phyloP scores from a whole-genome alignment of 2,329 filamentous ascomycete species.

The Ophiocordyceps camponoti-floridani region DNA sequence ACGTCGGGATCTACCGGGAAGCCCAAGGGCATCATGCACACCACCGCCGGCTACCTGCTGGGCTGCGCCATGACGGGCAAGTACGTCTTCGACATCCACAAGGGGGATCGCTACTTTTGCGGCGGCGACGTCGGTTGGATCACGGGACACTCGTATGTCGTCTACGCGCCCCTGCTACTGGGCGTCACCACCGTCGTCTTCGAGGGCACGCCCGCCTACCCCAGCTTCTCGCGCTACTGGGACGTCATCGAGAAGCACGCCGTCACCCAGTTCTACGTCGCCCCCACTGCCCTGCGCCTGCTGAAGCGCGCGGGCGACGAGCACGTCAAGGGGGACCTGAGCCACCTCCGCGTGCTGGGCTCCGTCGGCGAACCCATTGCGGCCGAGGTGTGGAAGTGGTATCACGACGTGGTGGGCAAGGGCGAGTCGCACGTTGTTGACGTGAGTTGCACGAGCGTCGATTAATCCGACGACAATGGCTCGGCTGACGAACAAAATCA shows the following conservation, averaged over 20 bases:
- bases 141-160: conserved; percentile 94
- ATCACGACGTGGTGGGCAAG: conserved; percentile 87
- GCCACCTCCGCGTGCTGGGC: conserved; percentile 72
- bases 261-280: conserved; percentile 96
- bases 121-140: conserved; percentile 99
- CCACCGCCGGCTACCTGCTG: conserved; percentile 84
- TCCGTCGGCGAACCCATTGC: conserved; percentile 97
- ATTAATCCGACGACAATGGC: background rate
- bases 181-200: conserved; percentile 93
- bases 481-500: conserved; percentile 5
- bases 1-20: conserved; percentile 96
- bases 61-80: conserved; percentile 89
- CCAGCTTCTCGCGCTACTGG: conserved; percentile 97
- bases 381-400: conserved; percentile 99
- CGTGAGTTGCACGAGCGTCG: conserved; percentile 32
- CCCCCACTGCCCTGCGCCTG: conserved; percentile 79
- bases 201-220: conserved; percentile 93
- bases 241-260: conserved; percentile 91
- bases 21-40: conserved; percentile 98
- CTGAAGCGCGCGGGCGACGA: conserved; percentile 92
- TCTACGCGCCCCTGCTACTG: conserved; percentile 84
- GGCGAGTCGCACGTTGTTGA: conserved; percentile 87
- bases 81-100: conserved; percentile 97
- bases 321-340: conserved; percentile 79
- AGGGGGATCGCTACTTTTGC: conserved; percentile 87